These are phyloP conservation scores for Hibiscus trionum DNA, from an alignment of 345 rosid genomes.

Conservation along the genomic window DNA sequence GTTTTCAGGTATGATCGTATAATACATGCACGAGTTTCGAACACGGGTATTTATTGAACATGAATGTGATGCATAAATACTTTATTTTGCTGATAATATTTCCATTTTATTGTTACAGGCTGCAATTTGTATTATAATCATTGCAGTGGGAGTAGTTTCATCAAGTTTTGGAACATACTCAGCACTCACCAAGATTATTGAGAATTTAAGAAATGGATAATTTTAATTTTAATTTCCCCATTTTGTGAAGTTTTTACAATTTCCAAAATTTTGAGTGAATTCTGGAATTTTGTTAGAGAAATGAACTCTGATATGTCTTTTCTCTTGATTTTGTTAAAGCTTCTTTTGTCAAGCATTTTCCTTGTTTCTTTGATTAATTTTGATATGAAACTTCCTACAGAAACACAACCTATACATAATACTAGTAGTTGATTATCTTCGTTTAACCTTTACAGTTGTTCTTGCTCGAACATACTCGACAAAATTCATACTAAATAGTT, in stretches of 20 bases:
- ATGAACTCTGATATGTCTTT: background rate
- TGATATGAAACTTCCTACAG: background rate
- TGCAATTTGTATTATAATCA: conserved; percentile 41
- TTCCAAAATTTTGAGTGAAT: background rate
- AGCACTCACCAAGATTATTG: conserved; percentile 52
- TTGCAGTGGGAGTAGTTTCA: conserved; percentile 54
- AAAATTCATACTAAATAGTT: background rate
- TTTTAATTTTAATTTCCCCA: background rate
- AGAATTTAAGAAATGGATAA: conserved; percentile 29
- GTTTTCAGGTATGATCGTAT: conserved; percentile 39
- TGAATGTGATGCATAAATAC: no score
- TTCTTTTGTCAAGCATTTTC: no score
- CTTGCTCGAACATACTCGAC: background rate
- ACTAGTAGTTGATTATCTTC: background rate
- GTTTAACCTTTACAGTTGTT: background rate
- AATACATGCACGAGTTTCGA: background rate
- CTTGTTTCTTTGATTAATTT: background rate
- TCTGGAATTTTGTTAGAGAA: background rate
- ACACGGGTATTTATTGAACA: background rate
- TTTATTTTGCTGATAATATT: background rate
- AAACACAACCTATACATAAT: background rate
- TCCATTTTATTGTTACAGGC: conserved; percentile 25
- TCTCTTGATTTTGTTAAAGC: no score
- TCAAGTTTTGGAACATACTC: conserved; percentile 61
- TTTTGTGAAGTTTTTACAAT: background rate